These are phyloP conservation scores for Starmerella vaccinii DNA, from an alignment of 805 yeast genomes.

Conservation along the genomic window DNA sequence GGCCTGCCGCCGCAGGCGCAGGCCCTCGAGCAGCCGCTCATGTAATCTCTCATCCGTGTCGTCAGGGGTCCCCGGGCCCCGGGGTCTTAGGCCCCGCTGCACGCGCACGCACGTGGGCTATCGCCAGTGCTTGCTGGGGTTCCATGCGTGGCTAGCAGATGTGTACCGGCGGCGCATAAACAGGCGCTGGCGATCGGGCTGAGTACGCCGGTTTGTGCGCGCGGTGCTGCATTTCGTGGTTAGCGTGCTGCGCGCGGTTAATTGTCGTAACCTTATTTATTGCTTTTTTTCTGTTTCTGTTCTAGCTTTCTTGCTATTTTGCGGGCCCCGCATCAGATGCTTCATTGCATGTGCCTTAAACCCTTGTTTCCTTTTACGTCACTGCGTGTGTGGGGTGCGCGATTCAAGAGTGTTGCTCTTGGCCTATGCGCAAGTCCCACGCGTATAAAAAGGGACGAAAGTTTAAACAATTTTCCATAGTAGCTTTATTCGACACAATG, in stretches of 20 bases:
- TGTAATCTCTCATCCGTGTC: too few species aligned
- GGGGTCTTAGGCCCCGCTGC: too few species aligned
- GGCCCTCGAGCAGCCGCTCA: neutral
- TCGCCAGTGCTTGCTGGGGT: neutral
- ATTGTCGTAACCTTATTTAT: too few species aligned
- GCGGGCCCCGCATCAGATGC: constrained; percentile 2
- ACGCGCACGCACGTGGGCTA: neutral
- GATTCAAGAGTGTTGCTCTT: neutral
- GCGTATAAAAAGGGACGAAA: too few species aligned
- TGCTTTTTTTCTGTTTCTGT: neutral
- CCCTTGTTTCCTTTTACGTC: neutral
- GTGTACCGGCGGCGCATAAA: too few species aligned
- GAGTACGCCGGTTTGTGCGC: too few species aligned
- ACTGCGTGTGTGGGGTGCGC: constrained; percentile 4
- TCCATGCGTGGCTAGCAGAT: too few species aligned
- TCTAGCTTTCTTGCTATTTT: neutral
- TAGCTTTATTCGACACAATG: neutral
- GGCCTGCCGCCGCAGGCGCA: constrained; percentile 61
- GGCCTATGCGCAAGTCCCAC: neutral
- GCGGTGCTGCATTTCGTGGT: too few species aligned
- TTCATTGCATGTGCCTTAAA: neutral
- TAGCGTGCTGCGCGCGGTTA: too few species aligned
- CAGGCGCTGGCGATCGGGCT: too few species aligned
- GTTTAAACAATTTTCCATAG: too few species aligned
- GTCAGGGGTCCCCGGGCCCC: too few species aligned